Evolutionary conservation across 352 stramenopile species (phyloP), one percentile per base, ranked within the genome.

Genomic region (Globisporangium abappressorium): DNA sequence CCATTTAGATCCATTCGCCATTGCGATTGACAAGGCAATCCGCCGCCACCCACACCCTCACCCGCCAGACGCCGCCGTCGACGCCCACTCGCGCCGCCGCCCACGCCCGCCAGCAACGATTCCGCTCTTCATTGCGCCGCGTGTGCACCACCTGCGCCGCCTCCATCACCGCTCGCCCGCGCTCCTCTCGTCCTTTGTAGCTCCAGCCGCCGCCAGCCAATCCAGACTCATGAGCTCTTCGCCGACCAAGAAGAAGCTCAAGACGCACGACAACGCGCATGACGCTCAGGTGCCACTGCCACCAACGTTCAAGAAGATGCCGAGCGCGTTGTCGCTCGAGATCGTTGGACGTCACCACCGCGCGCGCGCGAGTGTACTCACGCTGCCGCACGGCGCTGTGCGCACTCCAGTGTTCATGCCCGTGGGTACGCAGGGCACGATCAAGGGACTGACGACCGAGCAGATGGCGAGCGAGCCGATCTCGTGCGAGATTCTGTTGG

Each of bases 371-470:
- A 77, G 73, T 34, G 88, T 89, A 43, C 76, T 97, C 57, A 79
- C 78, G 49, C 73, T 97, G 51, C 89, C 89, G 5, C 93, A 98
- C 69, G 93, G 92, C 41, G 69, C 77, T 24, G 89, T 99, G 47
- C 79, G 74, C 30, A 98, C 95, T 54, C 95, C 97, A 3, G 90
- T 98, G 33, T 99, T 99, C 76, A 98, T 99, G 96, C 95, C 96
- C 1, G 97, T 99, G 26, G 97, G 97, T 28, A 99, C 97, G 14
- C 98, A 99, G 74, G 97, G 84, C 59, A 97, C 92, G 46, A 93
- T 99, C 68, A 99, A 99, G 75, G 80, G 92, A 46, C 70, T 99
- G 14, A 94, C 95, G 18, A 73, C 89, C 5, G 69, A 78, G 33
- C 88, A 97, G 71, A 91, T 98, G 77, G 63, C 82, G 30, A 64